A percentile compares a stretch with the other conserved stretches of the same genome.
These are phyloP conservation scores for Sporisorium graminicola DNA, from an alignment of 1,284 basidiomycete species.

Conservation along the genomic window DNA sequence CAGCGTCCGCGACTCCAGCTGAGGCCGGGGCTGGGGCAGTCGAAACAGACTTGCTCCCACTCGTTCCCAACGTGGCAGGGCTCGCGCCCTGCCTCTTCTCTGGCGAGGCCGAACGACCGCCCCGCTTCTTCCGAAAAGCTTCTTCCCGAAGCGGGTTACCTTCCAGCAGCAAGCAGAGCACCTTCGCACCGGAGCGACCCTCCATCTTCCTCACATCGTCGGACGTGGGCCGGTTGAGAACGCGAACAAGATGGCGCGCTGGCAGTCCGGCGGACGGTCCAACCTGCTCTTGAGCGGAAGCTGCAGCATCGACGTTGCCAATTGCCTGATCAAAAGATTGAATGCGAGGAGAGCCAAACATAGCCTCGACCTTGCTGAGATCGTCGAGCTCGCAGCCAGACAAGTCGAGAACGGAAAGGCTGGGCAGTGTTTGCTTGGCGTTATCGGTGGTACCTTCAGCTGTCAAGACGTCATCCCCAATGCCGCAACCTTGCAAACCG, in stretches of 20 bases:
- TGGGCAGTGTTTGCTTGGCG: slow-evolving; percentile 24
- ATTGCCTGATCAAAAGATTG: slow-evolving; percentile 38
- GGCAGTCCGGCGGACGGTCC: slow-evolving; percentile 25
- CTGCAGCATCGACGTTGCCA: slow-evolving; percentile 17
- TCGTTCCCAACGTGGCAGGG: neutral
- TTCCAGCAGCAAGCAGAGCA: slow-evolving; percentile 53
- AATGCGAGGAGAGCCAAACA: slow-evolving; percentile 54
- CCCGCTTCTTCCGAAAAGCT: slow-evolving; percentile 55
- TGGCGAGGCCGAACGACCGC: slow-evolving; percentile 43
- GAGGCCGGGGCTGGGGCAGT: neutral
- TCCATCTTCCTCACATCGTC: slow-evolving; percentile 34
- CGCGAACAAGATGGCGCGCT: slow-evolving; percentile 52
- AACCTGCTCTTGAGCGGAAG: neutral
- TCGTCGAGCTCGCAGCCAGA: slow-evolving; percentile 60
- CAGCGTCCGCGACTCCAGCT: neutral
- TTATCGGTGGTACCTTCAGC: neutral
- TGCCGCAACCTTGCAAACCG: slow-evolving; percentile 56
- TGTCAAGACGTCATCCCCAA: slow-evolving; percentile 59
- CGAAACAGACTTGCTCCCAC: neutral
- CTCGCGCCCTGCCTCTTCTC: slow-evolving; percentile 25
- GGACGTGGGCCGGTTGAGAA: slow-evolving; percentile 34
- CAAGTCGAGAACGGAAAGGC: slow-evolving; percentile 54
- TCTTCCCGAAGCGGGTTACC: slow-evolving; percentile 59
- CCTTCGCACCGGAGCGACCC: slow-evolving; percentile 16
- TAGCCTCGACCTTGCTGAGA: slow-evolving; percentile 45